phyloP scores from a whole-genome alignment of 139 green algal species.

The Coccomyxa sp. region DNA sequence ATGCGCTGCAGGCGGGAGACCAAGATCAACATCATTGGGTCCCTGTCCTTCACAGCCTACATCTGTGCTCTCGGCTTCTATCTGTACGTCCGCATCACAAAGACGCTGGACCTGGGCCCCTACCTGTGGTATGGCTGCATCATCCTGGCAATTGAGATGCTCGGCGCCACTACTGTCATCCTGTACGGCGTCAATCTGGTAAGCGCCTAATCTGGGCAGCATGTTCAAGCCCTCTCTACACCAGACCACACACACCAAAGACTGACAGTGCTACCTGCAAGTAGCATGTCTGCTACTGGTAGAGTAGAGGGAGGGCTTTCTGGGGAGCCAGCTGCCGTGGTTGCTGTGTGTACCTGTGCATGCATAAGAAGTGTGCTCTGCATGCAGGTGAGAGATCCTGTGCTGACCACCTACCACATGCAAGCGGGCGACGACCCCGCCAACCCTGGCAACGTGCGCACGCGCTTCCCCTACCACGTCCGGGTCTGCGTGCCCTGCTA shows the following conservation, averaged over 20 bases:
- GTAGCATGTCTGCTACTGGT: too few relatives aligned
- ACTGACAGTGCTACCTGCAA: too few relatives aligned
- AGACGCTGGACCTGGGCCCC: conserved; percentile 48
- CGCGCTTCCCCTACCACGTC: conserved; percentile 41
- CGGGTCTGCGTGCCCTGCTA: conserved; percentile 59
- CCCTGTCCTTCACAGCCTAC: conserved; percentile 30
- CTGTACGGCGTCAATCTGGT: conserved; percentile 45
- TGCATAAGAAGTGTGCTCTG: too few relatives aligned
- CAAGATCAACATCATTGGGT: conserved; percentile 38
- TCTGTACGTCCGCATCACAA: conserved; percentile 37
- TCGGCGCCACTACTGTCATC: conserved; percentile 47
- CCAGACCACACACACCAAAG: too few relatives aligned
- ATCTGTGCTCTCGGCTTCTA: conserved; percentile 45
- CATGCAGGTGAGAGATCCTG: not conserved
- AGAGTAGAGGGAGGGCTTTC: too few relatives aligned
- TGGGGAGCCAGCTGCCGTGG: too few relatives aligned
- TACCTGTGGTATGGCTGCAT: conserved; percentile 33
- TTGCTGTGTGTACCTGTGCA: too few relatives aligned
- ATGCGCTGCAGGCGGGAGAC: conserved; percentile 12
- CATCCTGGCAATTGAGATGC: conserved; percentile 44
- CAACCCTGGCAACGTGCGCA: conserved; percentile 6
- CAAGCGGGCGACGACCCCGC: not conserved
- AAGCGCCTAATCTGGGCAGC: too few relatives aligned
- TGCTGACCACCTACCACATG: not conserved
- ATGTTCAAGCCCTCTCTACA: conserved; percentile 8